Evolutionary conservation across 2,329 filamentous ascomycete species (phyloP), one percentile per base, ranked within the genome.

Genomic region (Aspergillus flavus): DNA sequence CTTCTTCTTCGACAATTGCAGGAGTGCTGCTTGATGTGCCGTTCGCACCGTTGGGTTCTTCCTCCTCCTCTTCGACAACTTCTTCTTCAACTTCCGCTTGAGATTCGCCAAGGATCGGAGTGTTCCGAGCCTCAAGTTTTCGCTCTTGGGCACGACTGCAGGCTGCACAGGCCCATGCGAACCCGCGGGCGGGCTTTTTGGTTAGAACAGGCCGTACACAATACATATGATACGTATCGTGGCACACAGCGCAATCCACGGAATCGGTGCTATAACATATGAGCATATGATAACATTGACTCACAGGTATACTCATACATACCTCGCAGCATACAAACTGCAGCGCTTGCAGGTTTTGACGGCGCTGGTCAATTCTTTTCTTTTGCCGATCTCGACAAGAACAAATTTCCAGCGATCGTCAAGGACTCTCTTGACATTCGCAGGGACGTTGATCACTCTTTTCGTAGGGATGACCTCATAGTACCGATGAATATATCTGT

Each of bases 391-490:
- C 82, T 99, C 95, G 66, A 98, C 92, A 70, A 97, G 86, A 68
- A 99, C 92, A 80, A 91, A 98, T 79, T 92, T 96, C 95, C 95
- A 99, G 75, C 94, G 89, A 80, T 97, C 92, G 78, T 98, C 92
- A 54, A 99, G 85, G 61, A 97, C 94, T 79, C 92, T 96, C 80
- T 98, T 98, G 74, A 99, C 94, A 75, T 91, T 92, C 69, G 91
- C 90, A 6, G 95, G 95, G 55, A 99, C 95, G 75, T 99, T 99
- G 82, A 98, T 94, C 73, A 99, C 95, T 73, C 91, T 89, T 64
- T 86, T 87, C 16, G 94, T 96, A 1, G 95, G 94, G 65, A 99
- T 94, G 60, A 97, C 91, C 73, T 99, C 95, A 84, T 98, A 98
- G 79, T 94, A 94, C 67, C 96, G 94, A 76, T 97, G 93, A 68